A percentile compares a stretch with the other conserved stretches of the same genome.
phyloP scores from a whole-genome alignment of 805 yeast species.

The Wickerhamiella domercqiae region DNA sequence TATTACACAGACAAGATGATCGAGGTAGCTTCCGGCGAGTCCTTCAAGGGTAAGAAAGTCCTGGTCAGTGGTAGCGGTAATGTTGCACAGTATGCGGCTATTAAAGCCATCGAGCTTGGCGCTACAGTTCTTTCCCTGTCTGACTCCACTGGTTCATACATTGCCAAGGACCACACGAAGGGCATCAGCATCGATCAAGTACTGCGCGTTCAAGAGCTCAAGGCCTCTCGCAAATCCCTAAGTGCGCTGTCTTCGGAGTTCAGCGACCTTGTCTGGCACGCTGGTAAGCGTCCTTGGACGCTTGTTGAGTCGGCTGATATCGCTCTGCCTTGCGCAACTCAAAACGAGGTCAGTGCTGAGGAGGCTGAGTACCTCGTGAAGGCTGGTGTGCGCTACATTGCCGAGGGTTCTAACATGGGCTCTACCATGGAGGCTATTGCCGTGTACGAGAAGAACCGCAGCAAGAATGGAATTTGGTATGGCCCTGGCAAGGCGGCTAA shows the following conservation, averaged over 20 bases:
- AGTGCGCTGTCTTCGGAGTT: conserved; percentile 19
- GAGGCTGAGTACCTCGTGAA: conserved; percentile 92
- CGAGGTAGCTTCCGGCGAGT: conserved; percentile 75
- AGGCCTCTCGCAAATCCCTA: conserved; percentile 51
- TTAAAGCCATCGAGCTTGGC: conserved; percentile 93
- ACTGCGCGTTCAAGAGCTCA: conserved; percentile 62
- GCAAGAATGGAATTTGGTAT: conserved; percentile 61
- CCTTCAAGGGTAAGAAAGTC: conserved; percentile 84
- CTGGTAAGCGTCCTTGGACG: conserved; percentile 94
- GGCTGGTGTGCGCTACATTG: conserved; percentile 82
- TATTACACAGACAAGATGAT: conserved; percentile 97
- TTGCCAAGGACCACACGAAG: conserved; percentile 35
- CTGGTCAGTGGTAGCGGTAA: conserved; percentile 97
- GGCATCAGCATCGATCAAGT: conserved; percentile 82
- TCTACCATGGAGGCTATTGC: conserved; percentile 94
- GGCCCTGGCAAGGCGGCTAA: conserved; percentile 99
- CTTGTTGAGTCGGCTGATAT: conserved; percentile 83
- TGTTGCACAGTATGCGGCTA: conserved; percentile 98
- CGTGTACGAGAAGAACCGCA: conserved; percentile 56
- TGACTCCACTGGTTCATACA: conserved; percentile 84
- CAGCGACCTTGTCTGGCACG: conserved; percentile 51
- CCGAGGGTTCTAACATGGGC: conserved; percentile 99
- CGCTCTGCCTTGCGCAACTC: conserved; percentile 97
- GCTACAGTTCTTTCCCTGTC: conserved; percentile 88
- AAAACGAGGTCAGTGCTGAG: conserved; percentile 91